These are phyloP conservation scores for Pontederia crassipes DNA, from an alignment of 176 grass and related monocot species.

Conservation along the genomic window DNA sequence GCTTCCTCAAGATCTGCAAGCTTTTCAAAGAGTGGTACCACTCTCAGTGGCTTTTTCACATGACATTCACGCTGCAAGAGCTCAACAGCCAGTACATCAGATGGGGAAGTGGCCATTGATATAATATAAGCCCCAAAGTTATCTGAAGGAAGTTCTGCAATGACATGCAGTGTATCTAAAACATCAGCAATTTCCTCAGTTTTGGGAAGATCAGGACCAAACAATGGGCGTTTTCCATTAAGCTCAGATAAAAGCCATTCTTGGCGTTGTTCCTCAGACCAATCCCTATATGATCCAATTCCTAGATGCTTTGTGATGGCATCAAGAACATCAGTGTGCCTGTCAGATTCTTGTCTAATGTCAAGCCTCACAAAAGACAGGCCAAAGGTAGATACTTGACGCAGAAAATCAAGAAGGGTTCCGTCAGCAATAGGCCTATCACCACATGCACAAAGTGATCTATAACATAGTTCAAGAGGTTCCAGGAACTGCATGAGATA, in stretches of 20 bases:
- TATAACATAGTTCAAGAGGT: constrained; percentile 85
- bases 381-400: constrained; percentile 93
- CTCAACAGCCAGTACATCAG: constrained; percentile 32
- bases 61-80: constrained; percentile 28
- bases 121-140: constrained; percentile 33
- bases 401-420: constrained; percentile 85
- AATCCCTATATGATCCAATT: constrained; percentile 31
- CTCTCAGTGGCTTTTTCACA: constrained; percentile 31
- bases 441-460: constrained; percentile 77
- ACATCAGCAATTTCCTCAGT: constrained; percentile 35
- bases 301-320: constrained; percentile 25
- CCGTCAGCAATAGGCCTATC: constrained; percentile 81
- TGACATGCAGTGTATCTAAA: constrained; percentile 29
- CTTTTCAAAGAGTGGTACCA: constrained; percentile 34
- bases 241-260: constrained; percentile 30
- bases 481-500: constrained; percentile 49
- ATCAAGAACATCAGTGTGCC: constrained; percentile 42
- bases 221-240: constrained; percentile 30
- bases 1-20: constrained; percentile 30
- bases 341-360: constrained; percentile 94
- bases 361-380: constrained; percentile 88
- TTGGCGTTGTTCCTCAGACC: constrained; percentile 28
- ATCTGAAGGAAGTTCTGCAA: constrained; percentile 30
- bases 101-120: constrained; percentile 33
- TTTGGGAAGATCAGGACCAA: constrained; percentile 24